Evolutionary conservation across 2,329 filamentous ascomycete species (phyloP).

Genomic region (Dactylonectria macrodidyma): DNA sequence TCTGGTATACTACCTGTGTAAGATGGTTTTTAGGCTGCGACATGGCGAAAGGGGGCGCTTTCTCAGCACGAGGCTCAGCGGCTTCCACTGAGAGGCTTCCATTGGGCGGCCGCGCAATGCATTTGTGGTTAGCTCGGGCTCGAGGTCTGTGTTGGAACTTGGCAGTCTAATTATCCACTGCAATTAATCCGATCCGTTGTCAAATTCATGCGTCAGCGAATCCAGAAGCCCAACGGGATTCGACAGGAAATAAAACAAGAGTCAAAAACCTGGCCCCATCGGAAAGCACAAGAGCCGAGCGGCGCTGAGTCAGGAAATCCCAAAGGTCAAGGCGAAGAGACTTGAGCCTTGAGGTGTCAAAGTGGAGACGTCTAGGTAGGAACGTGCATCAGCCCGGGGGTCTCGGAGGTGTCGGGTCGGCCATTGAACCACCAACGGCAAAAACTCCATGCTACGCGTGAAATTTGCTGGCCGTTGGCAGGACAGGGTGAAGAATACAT

Average conservation of each 20-base stretch:
- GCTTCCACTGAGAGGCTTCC: background rate
- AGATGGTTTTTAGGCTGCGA: background rate
- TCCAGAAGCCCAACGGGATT: slow-evolving; percentile 14
- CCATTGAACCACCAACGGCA: slow-evolving; percentile 5
- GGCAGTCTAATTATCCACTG: background rate
- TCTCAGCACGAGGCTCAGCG: too few relatives aligned
- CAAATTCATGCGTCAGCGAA: background rate
- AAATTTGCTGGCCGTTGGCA: background rate
- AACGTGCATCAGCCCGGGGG: slow-evolving; percentile 17
- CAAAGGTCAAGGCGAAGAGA: background rate
- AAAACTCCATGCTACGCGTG: background rate
- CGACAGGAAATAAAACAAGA: background rate
- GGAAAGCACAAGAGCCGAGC: slow-evolving; percentile 25
- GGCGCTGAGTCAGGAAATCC: slow-evolving; percentile 14
- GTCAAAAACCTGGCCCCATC: slow-evolving; percentile 22
- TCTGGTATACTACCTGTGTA: background rate
- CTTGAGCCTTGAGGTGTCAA: background rate
- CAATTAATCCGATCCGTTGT: slow-evolving; percentile 14
- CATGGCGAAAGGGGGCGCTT: slow-evolving; percentile 3
- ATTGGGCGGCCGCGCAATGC: slow-evolving; percentile 1
- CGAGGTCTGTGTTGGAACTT: slow-evolving; percentile 7
- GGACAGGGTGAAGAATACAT: background rate
- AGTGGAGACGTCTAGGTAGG: slow-evolving; percentile 5
- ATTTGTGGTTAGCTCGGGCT: slow-evolving; percentile 1
- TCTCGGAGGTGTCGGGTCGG: slow-evolving; percentile 25